Evolutionary conservation across 2,329 filamentous ascomycete genomes (phyloP).

Genomic region (Mycogone perniciosa): DNA sequence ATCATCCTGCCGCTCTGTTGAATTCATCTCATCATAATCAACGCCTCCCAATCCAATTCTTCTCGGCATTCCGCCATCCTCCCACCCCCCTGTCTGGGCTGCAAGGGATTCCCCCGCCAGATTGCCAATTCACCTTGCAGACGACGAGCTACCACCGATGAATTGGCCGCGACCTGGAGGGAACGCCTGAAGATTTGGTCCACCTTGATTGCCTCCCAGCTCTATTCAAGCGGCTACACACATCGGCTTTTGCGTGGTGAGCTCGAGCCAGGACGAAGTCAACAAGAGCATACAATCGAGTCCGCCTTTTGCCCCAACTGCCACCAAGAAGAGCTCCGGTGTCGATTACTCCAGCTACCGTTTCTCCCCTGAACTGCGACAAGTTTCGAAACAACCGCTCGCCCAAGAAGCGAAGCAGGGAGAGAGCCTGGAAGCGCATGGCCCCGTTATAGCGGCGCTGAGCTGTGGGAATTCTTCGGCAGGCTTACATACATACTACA

Average conservation of each 20-base stretch:
- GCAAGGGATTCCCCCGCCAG: conserved; percentile 13
- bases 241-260: background rate
- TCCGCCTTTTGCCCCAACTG: conserved; percentile 6
- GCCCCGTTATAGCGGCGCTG: conserved; percentile 14
- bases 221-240: background rate
- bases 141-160: background rate
- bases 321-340: background rate
- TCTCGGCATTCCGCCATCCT: background rate
- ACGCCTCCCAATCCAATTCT: background rate
- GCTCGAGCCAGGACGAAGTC: background rate
- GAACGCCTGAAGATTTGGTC: background rate
- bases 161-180: background rate
- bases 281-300: too few species aligned
- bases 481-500: conserved; percentile 3
- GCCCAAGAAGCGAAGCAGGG: background rate
- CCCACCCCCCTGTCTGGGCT: conserved; percentile 6
- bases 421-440: conserved; percentile 17
- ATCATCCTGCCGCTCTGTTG: too few species aligned
- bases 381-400: background rate
- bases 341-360: background rate
- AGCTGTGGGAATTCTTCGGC: conserved; percentile 12
- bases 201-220: conserved; percentile 1
- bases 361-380: background rate
- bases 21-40: too few species aligned
- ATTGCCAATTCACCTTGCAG: conserved; percentile 21